Evolutionary conservation across 2,329 filamentous ascomycete species (phyloP), one percentile per base, ranked within the genome.

Genomic region (Hansfordia pulvinata): DNA sequence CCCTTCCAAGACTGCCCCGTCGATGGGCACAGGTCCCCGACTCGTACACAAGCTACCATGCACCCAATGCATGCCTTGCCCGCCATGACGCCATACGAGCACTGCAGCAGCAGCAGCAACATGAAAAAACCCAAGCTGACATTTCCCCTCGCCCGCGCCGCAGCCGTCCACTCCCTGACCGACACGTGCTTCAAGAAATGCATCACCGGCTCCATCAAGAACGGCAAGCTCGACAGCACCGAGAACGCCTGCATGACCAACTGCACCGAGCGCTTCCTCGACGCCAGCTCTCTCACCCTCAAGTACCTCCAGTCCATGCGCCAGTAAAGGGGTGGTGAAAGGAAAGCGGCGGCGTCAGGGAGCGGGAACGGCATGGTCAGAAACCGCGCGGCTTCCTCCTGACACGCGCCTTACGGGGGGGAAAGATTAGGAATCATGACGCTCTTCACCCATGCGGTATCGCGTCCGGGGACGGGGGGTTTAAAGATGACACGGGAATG

Each of bases 131-230:
- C 6, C 4, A 22, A 15, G 17, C 23, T 22, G 10, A 26, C 19
- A 7, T 22, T 16, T 9, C 13, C 4, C 8, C 17, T 21, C 15
- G 17, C 7, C 6, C 4, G 22, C 17, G 18, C 17, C 33, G 17
- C 30, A 72, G 66, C 62, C 47, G 63, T 65, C 9, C 65, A 71
- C 45, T 53, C 47, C 35, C 44, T 73, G 28, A 70, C 64, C 22
- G 79, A 90, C 43, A 70, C 80, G 33, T 98, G 90, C 69, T 98
- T 86, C 76, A 84, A 76, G 49, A 96, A 94, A 61, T 98, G 90
- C 63, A 64, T 94, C 34, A 78, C 80, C 7, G 63, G 73, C 28
- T 65, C 64, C 31, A 77, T 94, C 50, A 75, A 76, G 40, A 69
- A 64, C 34, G 69, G 73, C 16, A 70, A 73, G 43, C 62, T 98